Conservation (phyloP, 2,329 filamentous ascomycete species). For the Diaporthe sp. region DNA sequence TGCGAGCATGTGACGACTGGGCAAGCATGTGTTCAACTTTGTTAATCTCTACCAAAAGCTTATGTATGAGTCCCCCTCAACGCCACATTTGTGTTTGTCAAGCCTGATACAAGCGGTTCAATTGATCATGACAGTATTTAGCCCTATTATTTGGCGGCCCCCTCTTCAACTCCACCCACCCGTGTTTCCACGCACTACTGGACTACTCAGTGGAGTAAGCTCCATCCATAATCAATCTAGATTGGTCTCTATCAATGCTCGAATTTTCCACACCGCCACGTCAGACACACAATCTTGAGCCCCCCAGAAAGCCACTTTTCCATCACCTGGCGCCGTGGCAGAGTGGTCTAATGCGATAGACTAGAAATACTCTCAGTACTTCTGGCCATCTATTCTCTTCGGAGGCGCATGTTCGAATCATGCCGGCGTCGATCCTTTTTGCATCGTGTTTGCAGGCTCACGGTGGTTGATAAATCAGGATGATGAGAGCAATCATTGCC, state of each 20-base stretch:
- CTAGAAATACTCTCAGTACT: not conserved
- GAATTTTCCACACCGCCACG: not conserved
- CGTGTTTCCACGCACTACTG: not conserved
- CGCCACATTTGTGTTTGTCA: not conserved
- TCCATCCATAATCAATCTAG: not conserved
- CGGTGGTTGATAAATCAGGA: not conserved
- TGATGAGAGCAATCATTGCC: not conserved
- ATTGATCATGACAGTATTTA: not conserved
- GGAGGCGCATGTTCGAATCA: conserved; percentile 32
- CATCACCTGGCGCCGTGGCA: not conserved
- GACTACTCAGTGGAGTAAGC: not conserved
- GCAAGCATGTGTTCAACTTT: not conserved
- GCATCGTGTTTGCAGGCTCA: not conserved
- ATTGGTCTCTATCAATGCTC: not conserved
- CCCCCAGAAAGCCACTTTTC: rapidly evolving
- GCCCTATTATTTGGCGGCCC: not conserved
- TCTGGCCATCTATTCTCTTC: conserved; percentile 28
- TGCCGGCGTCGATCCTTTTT: conserved; percentile 22
- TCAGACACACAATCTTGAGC: not conserved
- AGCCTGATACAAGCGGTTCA: not conserved
- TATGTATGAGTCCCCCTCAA: not conserved
- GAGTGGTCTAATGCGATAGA: conserved; percentile 32
- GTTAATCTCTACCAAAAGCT: not conserved
- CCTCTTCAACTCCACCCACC: not conserved
- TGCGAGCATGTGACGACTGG: not conserved